Evolutionary conservation across 768 basidiomycete species (phyloP).

Genomic region (Tulasnella sp.): DNA sequence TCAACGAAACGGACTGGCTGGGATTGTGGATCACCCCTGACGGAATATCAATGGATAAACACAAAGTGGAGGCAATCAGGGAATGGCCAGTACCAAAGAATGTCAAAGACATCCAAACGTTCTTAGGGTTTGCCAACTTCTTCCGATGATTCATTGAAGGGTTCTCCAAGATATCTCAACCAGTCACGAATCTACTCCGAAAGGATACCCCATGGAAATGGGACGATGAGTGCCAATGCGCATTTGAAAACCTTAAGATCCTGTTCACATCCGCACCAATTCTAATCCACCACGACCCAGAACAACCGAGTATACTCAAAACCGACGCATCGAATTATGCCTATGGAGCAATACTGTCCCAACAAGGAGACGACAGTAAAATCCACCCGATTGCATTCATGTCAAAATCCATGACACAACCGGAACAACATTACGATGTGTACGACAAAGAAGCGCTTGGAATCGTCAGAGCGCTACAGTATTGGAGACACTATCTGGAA

Average conservation of each 20-base stretch:
- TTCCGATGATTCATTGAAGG: slow-evolving; percentile 20
- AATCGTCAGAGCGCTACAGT: slow-evolving; percentile 14
- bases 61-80: slow-evolving; percentile 3
- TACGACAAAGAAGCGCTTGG: slow-evolving; percentile 25
- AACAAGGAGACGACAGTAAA: background rate
- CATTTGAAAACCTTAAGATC: slow-evolving; percentile 6
- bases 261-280: slow-evolving; percentile 14
- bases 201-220: background rate
- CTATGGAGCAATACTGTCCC: slow-evolving; percentile 1
- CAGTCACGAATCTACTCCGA: slow-evolving; percentile 2
- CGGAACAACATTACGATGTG: slow-evolving; percentile 18
- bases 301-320: background rate
- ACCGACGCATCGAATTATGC: background rate
- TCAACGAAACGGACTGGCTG: too few relatives aligned
- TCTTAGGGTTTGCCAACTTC: slow-evolving; percentile 22
- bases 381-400: slow-evolving; percentile 9
- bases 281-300: background rate
- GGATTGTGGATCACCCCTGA: too few relatives aligned
- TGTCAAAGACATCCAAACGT: slow-evolving; percentile 16
- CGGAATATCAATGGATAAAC: too few relatives aligned
- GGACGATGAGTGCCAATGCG: background rate
- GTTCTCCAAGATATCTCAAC: slow-evolving; percentile 16
- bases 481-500: slow-evolving; percentile 4
- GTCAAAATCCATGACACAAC: slow-evolving; percentile 5
- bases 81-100: slow-evolving; percentile 17